These are phyloP conservation scores for Triticum turgidum DNA, from an alignment of 176 grass and related monocot species.

Conservation along the genomic window DNA sequence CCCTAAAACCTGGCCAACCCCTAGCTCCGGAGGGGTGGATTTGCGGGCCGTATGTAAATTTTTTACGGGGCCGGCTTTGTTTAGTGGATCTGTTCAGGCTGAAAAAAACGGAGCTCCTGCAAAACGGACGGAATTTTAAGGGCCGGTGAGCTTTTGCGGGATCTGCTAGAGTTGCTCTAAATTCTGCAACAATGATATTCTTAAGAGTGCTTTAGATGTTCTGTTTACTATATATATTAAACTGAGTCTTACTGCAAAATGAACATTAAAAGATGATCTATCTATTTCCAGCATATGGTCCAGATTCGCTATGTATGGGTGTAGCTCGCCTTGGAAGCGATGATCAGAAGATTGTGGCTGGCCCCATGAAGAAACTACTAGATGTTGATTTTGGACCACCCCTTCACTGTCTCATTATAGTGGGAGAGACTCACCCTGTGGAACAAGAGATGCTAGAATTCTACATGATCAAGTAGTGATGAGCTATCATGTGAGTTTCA, in stretches of 20 bases:
- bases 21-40: too few relatives aligned
- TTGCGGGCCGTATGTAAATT: too few relatives aligned
- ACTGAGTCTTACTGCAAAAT: background rate
- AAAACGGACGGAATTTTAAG: too few relatives aligned
- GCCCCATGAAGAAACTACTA: constrained; percentile 65
- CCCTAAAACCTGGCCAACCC: too few relatives aligned
- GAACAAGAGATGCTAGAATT: constrained; percentile 94
- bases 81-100: too few relatives aligned
- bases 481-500: constrained; percentile 11
- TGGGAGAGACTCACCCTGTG: constrained; percentile 79
- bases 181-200: background rate
- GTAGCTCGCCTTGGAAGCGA: constrained; percentile 84
- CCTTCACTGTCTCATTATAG: constrained; percentile 92
- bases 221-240: background rate
- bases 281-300: constrained; percentile 53
- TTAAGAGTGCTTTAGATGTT: background rate
- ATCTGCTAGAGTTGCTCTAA: background rate
- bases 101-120: too few relatives aligned
- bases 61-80: too few relatives aligned
- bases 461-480: constrained; percentile 49
- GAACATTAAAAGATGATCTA: constrained; percentile 5
- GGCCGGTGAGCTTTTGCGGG: too few relatives aligned
- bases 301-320: constrained; percentile 70
- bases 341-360: constrained; percentile 82
- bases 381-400: constrained; percentile 84